Evolutionary conservation across 2,329 filamentous ascomycete species (phyloP), one percentile per base, ranked within the genome.

Genomic region (Calonectria fujianensis): DNA sequence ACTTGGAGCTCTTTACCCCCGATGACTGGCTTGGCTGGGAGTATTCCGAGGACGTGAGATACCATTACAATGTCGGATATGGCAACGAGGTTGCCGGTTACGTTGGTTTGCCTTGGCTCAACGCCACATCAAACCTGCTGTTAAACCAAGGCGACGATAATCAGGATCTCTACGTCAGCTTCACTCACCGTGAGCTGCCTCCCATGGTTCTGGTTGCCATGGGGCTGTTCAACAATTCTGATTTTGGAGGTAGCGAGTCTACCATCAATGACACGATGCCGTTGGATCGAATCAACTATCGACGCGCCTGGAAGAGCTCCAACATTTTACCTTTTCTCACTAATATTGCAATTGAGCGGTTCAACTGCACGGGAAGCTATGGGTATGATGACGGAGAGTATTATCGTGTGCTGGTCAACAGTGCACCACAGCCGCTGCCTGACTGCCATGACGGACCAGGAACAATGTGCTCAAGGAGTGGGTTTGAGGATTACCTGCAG

Each of bases 161-260:
- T 16, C 88, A 94, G 79, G 91, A 94, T 71, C 86, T 94, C 10
- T 93, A 92, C 80, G 87, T 94, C 51, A 92, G 91, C 68, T 94
- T 94, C 85, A 94, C 93, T 0, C 93, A 94, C 81, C 90, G 93
- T 27, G 92, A 94, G 82, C 85, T 94, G 3, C 92, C 92, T 1
- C 92, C 93, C 1, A 92, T 91, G 73, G 91, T 94, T 1, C 84
- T 92, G 1, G 92, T 94, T 1, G 92, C 93, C 0, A 88, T 94
- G 83, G 93, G 93, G 0, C 86, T 94, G 6, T 94, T 94, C 87
- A 94, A 94, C 85, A 93, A 93, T 83, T 92, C 91, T 4, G 88
- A 86, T 0, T 90, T 89, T 74, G 89, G 89, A 13, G 85, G 86
- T 0, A 77, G 69, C 64, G 87, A 88, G 71, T 82, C 89, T 18